Base-by-base conservation (phyloP, 768 basidiomycete species). In the Phlegmacium glaucopus region DNA sequence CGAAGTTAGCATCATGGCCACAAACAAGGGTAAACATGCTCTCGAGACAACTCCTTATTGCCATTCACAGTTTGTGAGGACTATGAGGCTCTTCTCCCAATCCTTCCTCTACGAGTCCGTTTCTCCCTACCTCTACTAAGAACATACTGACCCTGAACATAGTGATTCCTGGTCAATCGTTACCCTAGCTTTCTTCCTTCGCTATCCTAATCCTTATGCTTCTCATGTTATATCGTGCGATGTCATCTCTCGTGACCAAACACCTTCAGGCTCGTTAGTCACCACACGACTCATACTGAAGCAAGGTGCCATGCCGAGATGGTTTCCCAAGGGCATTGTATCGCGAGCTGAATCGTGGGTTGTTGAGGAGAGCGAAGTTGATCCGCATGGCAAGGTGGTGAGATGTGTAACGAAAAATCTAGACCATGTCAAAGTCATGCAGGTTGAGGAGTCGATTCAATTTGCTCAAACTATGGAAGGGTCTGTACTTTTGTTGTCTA, bases 161-260 rank as follows among this genome's bases (percentile, higher is more conserved):
- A 94, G 93, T 76, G 91, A 96, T 80, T 82, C 93, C 65, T 93
- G 94, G 83, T 77, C 90, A 48, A 94, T 90, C 56, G 90, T 95
- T 49, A 83, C 94, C 15, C 76, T 95, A 53, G 94, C 94, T 10
- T 96, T 88, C 75, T 94, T 94, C 64, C 74, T 96, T 49, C 87
- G 94, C 53, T 98, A 96, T 68, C 94, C 94, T 4, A 97, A 96
- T 63, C 93, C 94, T 41, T 92, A 91, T 60, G 90, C 94, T 6
- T 75, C 88, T 30, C 94, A 98, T 70, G 87, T 98, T 65, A 70
- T 94, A 55, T 94, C 94, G 4, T 94, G 92, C 76, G 94, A 97
- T 72, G 93, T 97, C 60, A 83, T 98, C 54, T 88, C 90, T 45
- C 88, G 94, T 55, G 75, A 70, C 15, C 72, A 88, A 54, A 83